Evolutionary conservation across 257 asterid species (phyloP).

Genomic region (Primulina eburnea): DNA sequence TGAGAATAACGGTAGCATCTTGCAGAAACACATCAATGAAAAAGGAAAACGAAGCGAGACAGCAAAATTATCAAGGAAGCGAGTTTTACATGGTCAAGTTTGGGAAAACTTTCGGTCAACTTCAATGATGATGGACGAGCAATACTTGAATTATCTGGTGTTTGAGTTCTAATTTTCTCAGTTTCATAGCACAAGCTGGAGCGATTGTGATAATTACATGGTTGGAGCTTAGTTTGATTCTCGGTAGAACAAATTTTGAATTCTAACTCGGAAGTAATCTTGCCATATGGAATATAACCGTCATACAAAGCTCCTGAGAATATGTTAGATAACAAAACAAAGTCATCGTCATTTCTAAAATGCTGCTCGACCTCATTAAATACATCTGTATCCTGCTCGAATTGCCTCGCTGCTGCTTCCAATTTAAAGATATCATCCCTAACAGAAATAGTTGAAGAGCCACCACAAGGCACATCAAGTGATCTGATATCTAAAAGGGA

Average conservation of each 20-base stretch:
- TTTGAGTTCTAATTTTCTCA: slow-evolving; percentile 23
- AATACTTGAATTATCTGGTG: slow-evolving; percentile 28
- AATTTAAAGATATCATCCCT: slow-evolving; percentile 67
- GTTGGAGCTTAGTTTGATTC: slow-evolving; percentile 21
- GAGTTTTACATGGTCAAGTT: slow-evolving; percentile 36
- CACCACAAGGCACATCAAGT: slow-evolving; percentile 58
- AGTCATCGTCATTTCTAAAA: slow-evolving; percentile 41
- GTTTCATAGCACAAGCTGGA: slow-evolving; percentile 20
- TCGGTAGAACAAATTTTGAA: slow-evolving; percentile 26
- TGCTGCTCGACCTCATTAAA: slow-evolving; percentile 50
- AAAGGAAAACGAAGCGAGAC: background rate
- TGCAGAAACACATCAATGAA: background rate
- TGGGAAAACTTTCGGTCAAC: slow-evolving; percentile 27
- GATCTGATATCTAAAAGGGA: slow-evolving; percentile 53
- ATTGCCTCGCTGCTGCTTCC: slow-evolving; percentile 77
- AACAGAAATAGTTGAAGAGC: slow-evolving; percentile 43
- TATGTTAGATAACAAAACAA: slow-evolving; percentile 39
- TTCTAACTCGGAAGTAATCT: slow-evolving; percentile 32
- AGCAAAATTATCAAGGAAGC: background rate
- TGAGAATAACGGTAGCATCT: background rate
- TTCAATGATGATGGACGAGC: slow-evolving; percentile 31
- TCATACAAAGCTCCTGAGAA: slow-evolving; percentile 48
- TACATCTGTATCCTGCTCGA: slow-evolving; percentile 66
- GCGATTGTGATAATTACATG: slow-evolving; percentile 18
- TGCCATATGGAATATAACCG: slow-evolving; percentile 62